phyloP scores from a whole-genome alignment of 129 eudicot genomes.

The Arctium minus region DNA sequence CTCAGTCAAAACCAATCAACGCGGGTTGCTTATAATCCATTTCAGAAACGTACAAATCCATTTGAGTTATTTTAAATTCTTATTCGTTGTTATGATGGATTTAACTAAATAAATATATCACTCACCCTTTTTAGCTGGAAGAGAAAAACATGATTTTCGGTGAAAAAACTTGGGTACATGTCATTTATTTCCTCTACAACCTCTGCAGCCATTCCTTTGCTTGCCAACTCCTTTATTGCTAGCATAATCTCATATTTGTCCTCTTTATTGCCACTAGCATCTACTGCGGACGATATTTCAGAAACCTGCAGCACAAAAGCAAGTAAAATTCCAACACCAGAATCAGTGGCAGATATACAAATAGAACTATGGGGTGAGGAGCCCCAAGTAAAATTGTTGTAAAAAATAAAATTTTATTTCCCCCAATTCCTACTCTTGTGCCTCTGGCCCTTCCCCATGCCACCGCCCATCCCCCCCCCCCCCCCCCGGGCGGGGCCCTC shows the following conservation, averaged over 20 bases:
- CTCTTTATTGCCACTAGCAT: conserved; percentile 33
- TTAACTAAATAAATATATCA: conserved; percentile 3
- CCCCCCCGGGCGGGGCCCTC: too few species aligned
- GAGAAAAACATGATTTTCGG: conserved; percentile 55
- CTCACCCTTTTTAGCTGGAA: conserved; percentile 93
- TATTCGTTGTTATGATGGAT: neutral
- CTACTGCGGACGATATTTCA: conserved; percentile 32
- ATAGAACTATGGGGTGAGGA: neutral
- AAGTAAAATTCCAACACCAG: neutral
- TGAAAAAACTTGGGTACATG: conserved; percentile 63
- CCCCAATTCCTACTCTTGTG: neutral
- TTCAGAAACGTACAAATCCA: neutral
- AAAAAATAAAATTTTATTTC: neutral
- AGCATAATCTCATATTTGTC: conserved; percentile 73
- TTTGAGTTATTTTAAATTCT: neutral
- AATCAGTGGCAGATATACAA: neutral
- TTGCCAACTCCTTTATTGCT: conserved; percentile 77
- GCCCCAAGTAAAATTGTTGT: neutral
- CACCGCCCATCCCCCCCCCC: neutral
- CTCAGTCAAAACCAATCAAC: neutral
- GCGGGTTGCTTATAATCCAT: neutral
- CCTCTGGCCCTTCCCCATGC: neutral
- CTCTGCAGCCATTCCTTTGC: conserved; percentile 93
- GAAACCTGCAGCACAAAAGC: conserved; percentile 38
- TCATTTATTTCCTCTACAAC: conserved; percentile 86